Evolutionary conservation across 148 eudicot species (phyloP), one percentile per base, ranked within the genome.

Genomic region (Fallopia convolvulus): DNA sequence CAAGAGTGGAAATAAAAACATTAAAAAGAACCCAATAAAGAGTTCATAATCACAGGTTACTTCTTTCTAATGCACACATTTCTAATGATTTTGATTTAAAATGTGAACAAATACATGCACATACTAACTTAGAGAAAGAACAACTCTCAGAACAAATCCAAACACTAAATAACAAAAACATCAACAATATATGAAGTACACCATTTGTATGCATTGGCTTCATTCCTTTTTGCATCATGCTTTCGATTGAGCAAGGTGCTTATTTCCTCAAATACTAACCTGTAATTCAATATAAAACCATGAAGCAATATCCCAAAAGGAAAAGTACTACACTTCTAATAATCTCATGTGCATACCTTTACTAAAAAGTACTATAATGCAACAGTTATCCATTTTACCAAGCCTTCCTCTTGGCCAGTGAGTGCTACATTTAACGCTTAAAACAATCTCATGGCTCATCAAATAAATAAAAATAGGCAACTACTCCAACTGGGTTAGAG

Each of bases 231-330:
- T 72, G 86, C 85, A 80, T 84, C 85, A 79, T 82, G 83, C 70
- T 89, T 84, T 75, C 83, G 80, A 77, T 74, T 82, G 78, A 95
- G 79, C 79, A 85, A 66, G 44, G 85, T 82, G 39, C 78, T 83
- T 80, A 95, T 85, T 75, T 93, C 99, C 72, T 75, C 76, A 80
- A 87, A 95, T 39, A 95, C 85, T 40, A 79, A 82, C 72, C 99
- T 95, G 83, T 74, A 71, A 46, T 40, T 58, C n/a, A 52, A 65
- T 21, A 68, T 20, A 68, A 5, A 68, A 33, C 72, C 17, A 36
- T 33, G 44, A 68, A 39, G 72, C 46, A 36, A 68, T 68, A 68
- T 2, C 44, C 44, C n/a, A 17, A 68, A 21, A 68, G 44, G 20
- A 36, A 36, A 33, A 36, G 20, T n/a, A 42, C 10, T 68, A 36